Base-by-base conservation (phyloP, 2,329 filamentous ascomycete genomes). In the Calycina marina region DNA sequence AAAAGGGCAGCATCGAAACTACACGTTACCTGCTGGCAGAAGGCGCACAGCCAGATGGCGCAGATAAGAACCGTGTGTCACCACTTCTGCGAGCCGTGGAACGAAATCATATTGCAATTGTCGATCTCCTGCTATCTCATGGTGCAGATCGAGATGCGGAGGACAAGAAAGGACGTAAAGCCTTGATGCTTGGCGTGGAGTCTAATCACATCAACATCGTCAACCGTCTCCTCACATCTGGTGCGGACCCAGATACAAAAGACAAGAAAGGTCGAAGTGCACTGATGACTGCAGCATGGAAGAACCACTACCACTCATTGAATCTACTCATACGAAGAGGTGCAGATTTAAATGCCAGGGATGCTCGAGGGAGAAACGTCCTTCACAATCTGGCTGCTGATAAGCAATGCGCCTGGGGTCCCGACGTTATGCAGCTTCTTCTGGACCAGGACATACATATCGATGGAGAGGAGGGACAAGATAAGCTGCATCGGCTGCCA, bases 151-250 rank as follows among this genome's bases (percentile, higher is more conserved):
- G 39, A 14, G 44, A 49, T 25, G 40, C 37, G 1, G 16, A 27
- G 4, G 45, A 51, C 17, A 47, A 45, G 32, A 45, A 45, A 25
- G 43, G 42, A 2, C 34, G 45, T 20, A 49, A 40, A 6, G 39
- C 42, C 1, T 28, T 49, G n/a, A 47, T 46, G 43, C 45, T 39
- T 11, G 45, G 43, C 8, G 45, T 44, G n/a, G 47, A 44, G 46
- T 38, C 38, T 25, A 44, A 46, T 27, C 41, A 42, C 16, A 46
- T 35, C 36, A 40, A 48, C 31, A 40, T 46, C 10, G 35, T 47
- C 10, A 38, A 43, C 12, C 33, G 35, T 14, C 24, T 50, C 18
- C 37, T 49, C 8, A 31, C 34, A n/a, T 40, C 38, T 15, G 45
- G 46, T 2, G 44, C 44, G 1, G 35, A 49, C 28, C 26, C 44